A percentile compares a stretch with the other conserved stretches of the same genome.
phyloP scores from a whole-genome alignment of 345 rosid species.

The Salix purpurea region DNA sequence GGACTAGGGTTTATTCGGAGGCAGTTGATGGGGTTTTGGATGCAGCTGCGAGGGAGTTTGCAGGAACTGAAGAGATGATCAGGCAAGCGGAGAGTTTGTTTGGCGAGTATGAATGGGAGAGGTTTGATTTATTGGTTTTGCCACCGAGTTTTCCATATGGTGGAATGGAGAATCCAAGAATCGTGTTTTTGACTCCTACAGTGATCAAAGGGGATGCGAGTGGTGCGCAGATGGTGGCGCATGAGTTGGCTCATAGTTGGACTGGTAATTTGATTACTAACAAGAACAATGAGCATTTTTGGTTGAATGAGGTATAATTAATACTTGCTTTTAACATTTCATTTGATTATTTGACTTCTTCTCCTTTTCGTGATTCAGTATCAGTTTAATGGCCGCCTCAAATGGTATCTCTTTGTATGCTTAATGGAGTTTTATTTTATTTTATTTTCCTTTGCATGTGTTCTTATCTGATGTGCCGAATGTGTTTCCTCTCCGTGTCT shows the following conservation, averaged over 20 bases:
- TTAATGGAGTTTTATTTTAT: not conserved
- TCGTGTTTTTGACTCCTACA: slow-evolving; percentile 85
- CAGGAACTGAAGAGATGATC: slow-evolving; percentile 88
- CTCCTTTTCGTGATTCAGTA: not conserved
- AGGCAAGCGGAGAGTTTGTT: slow-evolving; percentile 75
- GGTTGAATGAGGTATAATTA: slow-evolving; percentile 84
- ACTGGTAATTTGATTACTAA: slow-evolving; percentile 90
- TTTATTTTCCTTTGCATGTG: not conserved
- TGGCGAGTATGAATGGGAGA: slow-evolving; percentile 81
- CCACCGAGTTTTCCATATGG: slow-evolving; percentile 94
- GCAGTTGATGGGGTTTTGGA: slow-evolving; percentile 50
- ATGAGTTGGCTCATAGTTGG: slow-evolving; percentile 95
- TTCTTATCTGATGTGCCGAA: not conserved
- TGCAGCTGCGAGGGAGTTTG: slow-evolving; percentile 75
- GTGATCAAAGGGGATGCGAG: slow-evolving; percentile 84
- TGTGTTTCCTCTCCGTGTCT: not conserved
- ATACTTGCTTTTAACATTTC: not conserved
- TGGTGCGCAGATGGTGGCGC: slow-evolving; percentile 89
- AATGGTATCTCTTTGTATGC: not conserved
- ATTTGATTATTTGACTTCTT: not conserved
- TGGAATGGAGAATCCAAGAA: slow-evolving; percentile 92
- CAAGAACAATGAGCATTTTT: slow-evolving; percentile 79
- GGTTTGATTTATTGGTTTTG: slow-evolving; percentile 78
- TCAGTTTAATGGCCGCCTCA: not conserved
- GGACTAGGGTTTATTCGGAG: slow-evolving; percentile 80